phyloP scores from a whole-genome alignment of 1,284 basidiomycete species.

The Heterobasidion irregulare region DNA sequence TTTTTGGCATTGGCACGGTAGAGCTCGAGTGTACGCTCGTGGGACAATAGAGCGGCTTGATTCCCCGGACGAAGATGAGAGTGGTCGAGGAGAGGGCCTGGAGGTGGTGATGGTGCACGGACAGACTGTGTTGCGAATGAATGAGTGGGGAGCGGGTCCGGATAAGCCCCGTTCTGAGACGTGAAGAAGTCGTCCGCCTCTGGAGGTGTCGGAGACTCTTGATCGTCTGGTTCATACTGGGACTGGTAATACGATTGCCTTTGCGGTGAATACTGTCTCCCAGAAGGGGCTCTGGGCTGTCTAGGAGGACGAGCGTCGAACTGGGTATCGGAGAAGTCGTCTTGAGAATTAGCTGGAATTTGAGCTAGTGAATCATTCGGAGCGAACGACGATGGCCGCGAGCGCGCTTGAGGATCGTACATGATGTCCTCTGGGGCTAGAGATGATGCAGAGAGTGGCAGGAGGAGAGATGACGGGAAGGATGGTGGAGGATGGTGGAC shows the following conservation, averaged over 20 bases:
- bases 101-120: constrained; percentile 37
- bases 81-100: constrained; percentile 77
- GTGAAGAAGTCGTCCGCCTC: constrained; percentile 13
- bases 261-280: constrained; percentile 6
- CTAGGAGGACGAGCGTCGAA: constrained; percentile 5
- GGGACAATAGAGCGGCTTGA: constrained; percentile 86
- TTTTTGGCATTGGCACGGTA: constrained; percentile 98
- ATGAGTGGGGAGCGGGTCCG: constrained; percentile 13
- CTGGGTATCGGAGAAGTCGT: not conserved
- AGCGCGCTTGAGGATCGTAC: constrained; percentile 5
- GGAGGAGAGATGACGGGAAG: not conserved
- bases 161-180: constrained; percentile 1
- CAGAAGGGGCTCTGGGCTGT: constrained; percentile 2
- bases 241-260: constrained; percentile 2
- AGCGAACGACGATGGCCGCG: constrained; percentile 8
- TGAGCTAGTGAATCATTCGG: constrained; percentile 4
- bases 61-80: constrained; percentile 92
- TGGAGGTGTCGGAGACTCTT: not conserved
- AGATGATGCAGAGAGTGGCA: not conserved
- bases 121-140: constrained; percentile 26
- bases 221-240: constrained; percentile 8
- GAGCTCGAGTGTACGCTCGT: constrained; percentile 92
- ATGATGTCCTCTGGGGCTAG: not conserved
- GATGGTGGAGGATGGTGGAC: not conserved
- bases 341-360: not conserved